These are phyloP conservation scores for Trypanosoma caninum DNA, from an alignment of 208 protist genomes.

Conservation along the genomic window DNA sequence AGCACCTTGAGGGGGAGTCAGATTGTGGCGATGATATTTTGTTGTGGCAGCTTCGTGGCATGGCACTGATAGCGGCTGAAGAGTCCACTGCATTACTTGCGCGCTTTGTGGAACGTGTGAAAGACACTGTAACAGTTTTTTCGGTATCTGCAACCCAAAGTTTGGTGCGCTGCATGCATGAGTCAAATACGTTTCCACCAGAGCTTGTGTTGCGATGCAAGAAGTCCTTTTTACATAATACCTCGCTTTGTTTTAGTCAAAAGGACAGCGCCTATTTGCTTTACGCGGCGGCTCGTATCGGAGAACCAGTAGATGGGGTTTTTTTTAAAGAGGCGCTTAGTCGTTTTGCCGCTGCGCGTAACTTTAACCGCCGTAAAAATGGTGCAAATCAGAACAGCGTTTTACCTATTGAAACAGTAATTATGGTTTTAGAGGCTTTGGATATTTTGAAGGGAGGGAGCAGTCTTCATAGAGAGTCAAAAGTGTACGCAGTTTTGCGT, in stretches of 20 bases:
- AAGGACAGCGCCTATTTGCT: constrained; percentile 20
- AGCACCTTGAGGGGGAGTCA: not conserved
- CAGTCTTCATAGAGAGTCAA: constrained; percentile 2
- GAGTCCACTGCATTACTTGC: constrained; percentile 11
- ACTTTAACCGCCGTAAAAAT: constrained; percentile 22
- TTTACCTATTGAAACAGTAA: constrained; percentile 3
- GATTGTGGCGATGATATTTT: not conserved
- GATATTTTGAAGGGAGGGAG: constrained; percentile 11
- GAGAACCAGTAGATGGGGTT: constrained; percentile 8
- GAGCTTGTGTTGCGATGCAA: constrained; percentile 17
- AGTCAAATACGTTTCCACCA: constrained; percentile 16
- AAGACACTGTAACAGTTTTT: constrained; percentile 2
- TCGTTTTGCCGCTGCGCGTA: constrained; percentile 18
- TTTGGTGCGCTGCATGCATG: constrained; percentile 19
- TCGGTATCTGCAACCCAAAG: constrained; percentile 4
- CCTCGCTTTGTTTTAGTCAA: constrained; percentile 11
- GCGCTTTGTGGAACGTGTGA: constrained; percentile 1
- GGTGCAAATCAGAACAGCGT: not conserved
- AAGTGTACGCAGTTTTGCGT: constrained; percentile 21
- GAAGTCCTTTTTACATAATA: constrained; percentile 12
- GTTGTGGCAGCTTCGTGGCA: constrained; percentile 11
- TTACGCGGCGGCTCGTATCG: constrained; percentile 15
- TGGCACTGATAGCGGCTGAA: constrained; percentile 17
- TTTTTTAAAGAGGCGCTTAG: constrained; percentile 16
- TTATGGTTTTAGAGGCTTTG: constrained; percentile 15